phyloP scores from a whole-genome alignment of 352 stramenopile species.

The Phytophthora uliginosa region DNA sequence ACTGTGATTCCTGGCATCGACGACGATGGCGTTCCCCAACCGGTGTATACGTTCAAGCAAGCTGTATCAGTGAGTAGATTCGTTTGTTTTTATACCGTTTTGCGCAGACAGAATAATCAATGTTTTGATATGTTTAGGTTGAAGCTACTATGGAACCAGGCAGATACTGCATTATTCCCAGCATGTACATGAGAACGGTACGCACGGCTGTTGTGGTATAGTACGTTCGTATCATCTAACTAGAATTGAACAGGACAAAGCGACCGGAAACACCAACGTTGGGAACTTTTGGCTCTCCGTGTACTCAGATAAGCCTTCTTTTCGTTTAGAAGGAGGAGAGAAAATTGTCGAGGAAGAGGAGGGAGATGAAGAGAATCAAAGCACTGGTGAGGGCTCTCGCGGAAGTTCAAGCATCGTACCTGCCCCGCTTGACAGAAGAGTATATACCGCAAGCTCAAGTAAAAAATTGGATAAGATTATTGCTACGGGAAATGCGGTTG shows the following conservation, averaged over 20 bases:
- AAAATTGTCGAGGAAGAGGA: slow-evolving; percentile 87
- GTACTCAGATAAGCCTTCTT: slow-evolving; percentile 77
- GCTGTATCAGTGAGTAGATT: slow-evolving; percentile 66
- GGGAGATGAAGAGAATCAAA: slow-evolving; percentile 51
- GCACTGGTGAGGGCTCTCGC: slow-evolving; percentile 5
- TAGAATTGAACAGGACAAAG: slow-evolving; percentile 62
- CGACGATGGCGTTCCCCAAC: slow-evolving; percentile 75
- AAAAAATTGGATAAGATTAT: slow-evolving; percentile 49
- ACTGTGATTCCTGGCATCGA: slow-evolving; percentile 73
- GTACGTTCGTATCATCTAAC: not conserved
- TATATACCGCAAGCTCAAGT: slow-evolving; percentile 32
- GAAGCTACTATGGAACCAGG: slow-evolving; percentile 80
- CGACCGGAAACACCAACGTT: slow-evolving; percentile 78
- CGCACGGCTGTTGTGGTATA: not conserved
- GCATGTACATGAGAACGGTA: slow-evolving; percentile 91
- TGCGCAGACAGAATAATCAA: not conserved
- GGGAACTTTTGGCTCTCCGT: slow-evolving; percentile 88
- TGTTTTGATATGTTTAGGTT: slow-evolving; percentile 40
- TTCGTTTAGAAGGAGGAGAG: slow-evolving; percentile 78
- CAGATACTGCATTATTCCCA: slow-evolving; percentile 85
- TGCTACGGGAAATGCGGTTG: slow-evolving; percentile 37
- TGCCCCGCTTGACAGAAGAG: slow-evolving; percentile 6
- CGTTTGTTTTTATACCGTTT: not conserved
- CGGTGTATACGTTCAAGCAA: slow-evolving; percentile 89
- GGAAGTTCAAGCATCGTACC: slow-evolving; percentile 2